phyloP scores from a whole-genome alignment of 164 flowering plant genomes.

The Aristolochia contorta region DNA sequence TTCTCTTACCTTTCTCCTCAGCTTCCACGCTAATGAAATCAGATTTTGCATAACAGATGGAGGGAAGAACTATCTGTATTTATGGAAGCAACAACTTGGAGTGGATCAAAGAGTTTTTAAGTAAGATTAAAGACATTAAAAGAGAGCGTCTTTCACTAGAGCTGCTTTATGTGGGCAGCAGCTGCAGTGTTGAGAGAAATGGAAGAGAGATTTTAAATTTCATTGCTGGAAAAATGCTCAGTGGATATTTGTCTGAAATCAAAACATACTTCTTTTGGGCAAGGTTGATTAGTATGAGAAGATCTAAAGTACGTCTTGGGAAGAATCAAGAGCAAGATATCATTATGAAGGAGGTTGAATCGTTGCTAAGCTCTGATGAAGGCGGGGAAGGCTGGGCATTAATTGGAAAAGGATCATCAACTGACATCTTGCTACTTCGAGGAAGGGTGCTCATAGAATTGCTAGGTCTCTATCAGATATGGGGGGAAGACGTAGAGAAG shows the following conservation, averaged over 20 bases:
- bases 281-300: constrained; percentile 51
- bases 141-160: constrained; percentile 34
- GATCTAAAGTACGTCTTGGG: constrained; percentile 27
- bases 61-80: constrained; percentile 52
- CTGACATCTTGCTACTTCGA: constrained; percentile 26
- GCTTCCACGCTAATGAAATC: background rate
- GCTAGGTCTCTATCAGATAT: constrained; percentile 21
- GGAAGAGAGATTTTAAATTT: constrained; percentile 20
- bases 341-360: constrained; percentile 32
- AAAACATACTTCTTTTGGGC: constrained; percentile 50
- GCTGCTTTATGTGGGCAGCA: constrained; percentile 24
- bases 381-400: constrained; percentile 10
- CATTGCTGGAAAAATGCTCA: constrained; percentile 25
- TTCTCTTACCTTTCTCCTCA: background rate
- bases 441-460: constrained; percentile 28
- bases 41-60: constrained; percentile 33
- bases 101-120: constrained; percentile 53
- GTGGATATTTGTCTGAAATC: constrained; percentile 16
- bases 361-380: constrained; percentile 26
- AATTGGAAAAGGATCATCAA: constrained; percentile 33
- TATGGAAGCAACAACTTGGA: constrained; percentile 49
- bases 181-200: constrained; percentile 13
- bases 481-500: constrained; percentile 30
- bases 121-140: constrained; percentile 23
- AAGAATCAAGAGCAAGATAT: constrained; percentile 14